A percentile compares a stretch with the other conserved stretches of the same genome.
Evolutionary conservation across 129 eudicot species (phyloP).

Genomic region (Tanacetum coccineum): DNA sequence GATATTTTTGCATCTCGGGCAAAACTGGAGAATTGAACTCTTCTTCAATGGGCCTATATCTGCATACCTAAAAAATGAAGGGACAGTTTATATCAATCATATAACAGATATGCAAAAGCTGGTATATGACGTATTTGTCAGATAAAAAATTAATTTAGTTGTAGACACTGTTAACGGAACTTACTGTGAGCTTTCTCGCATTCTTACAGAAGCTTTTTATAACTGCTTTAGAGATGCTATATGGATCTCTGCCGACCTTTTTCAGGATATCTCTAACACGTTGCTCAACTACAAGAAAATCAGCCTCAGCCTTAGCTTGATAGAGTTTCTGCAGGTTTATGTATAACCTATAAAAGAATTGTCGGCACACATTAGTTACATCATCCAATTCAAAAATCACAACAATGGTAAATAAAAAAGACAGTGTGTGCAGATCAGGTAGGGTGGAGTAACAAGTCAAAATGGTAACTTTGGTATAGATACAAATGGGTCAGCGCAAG

Average conservation of each 20-base stretch:
- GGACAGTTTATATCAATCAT: slow-evolving; percentile 1
- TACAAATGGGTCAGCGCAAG: background rate
- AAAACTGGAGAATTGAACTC: slow-evolving; percentile 75
- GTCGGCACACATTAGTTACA: slow-evolving; percentile 10
- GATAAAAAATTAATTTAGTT: background rate
- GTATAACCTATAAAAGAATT: slow-evolving; percentile 66
- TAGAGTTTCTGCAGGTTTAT: slow-evolving; percentile 83
- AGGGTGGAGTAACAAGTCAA: background rate
- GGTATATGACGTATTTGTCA: slow-evolving; percentile 2
- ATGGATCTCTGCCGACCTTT: slow-evolving; percentile 84
- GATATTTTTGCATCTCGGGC: slow-evolving; percentile 79
- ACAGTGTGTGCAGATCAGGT: background rate
- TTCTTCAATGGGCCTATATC: slow-evolving; percentile 76
- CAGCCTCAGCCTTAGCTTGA: slow-evolving; percentile 98
- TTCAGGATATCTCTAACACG: slow-evolving; percentile 57
- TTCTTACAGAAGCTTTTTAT: slow-evolving; percentile 88
- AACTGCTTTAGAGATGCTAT: slow-evolving; percentile 57
- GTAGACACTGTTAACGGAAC: slow-evolving; percentile 17
- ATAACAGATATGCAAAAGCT: slow-evolving; percentile 8
- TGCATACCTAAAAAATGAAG: slow-evolving; percentile 59
- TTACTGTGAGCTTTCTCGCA: slow-evolving; percentile 83
- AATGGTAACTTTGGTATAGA: background rate
- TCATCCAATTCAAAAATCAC: background rate
- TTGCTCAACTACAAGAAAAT: slow-evolving; percentile 70
- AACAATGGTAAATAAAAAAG: background rate